Evolutionary conservation across 2,329 filamentous ascomycete genomes (phyloP).

Genomic region (Xylaria hypoxylon): DNA sequence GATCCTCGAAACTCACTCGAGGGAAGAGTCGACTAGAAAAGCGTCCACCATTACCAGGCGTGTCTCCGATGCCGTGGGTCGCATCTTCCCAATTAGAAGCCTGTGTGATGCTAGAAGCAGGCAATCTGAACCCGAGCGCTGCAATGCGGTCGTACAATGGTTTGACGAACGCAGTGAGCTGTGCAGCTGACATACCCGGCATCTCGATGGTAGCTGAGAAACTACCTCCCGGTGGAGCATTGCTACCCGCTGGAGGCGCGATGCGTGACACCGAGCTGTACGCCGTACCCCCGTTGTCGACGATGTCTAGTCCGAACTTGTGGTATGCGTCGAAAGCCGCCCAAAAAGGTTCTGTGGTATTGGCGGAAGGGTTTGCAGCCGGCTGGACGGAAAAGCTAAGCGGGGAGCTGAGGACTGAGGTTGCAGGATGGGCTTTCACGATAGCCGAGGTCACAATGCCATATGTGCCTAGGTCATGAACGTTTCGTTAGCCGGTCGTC

Average conservation of each 20-base stretch:
- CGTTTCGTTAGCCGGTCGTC: not conserved
- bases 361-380: slow-evolving; percentile 24
- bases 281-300: slow-evolving; percentile 52
- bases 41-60: slow-evolving; percentile 46
- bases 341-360: slow-evolving; percentile 47
- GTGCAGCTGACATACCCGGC: slow-evolving; percentile 44
- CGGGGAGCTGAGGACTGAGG: slow-evolving; percentile 41
- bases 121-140: slow-evolving; percentile 47
- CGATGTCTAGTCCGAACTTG: slow-evolving; percentile 50
- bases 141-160: slow-evolving; percentile 51
- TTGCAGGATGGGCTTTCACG: slow-evolving; percentile 47
- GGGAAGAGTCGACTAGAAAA: slow-evolving; percentile 53
- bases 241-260: slow-evolving; percentile 38
- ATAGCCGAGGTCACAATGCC: slow-evolving; percentile 50
- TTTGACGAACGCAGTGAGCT: slow-evolving; percentile 49
- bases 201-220: slow-evolving; percentile 53
- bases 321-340: slow-evolving; percentile 51
- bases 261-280: slow-evolving; percentile 51
- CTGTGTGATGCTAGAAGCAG: slow-evolving; percentile 43
- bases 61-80: slow-evolving; percentile 44
- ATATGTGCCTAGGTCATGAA: slow-evolving; percentile 43
- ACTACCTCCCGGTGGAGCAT: slow-evolving; percentile 44
- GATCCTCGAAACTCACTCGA: slow-evolving; percentile 44
- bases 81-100: slow-evolving; percentile 49
- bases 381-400: slow-evolving; percentile 41